These are phyloP conservation scores for Lanmaoa pseudosensibilis DNA, from an alignment of 768 basidiomycete genomes.

Conservation along the genomic window DNA sequence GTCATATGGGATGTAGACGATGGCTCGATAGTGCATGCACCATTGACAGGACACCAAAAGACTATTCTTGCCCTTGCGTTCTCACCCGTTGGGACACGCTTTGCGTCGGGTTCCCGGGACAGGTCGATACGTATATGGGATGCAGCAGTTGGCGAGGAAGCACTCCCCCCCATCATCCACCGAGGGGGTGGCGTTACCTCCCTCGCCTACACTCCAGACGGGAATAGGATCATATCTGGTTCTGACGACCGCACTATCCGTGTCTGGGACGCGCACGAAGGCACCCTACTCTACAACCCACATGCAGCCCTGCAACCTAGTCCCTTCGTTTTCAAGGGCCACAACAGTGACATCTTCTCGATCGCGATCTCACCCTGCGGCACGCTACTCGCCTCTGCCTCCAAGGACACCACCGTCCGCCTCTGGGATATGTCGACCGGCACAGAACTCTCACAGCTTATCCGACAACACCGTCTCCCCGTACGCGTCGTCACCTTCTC, in stretches of 20 bases:
- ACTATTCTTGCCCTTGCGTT: slow-evolving; percentile 29
- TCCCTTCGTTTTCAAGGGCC: slow-evolving; percentile 20
- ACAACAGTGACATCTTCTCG: slow-evolving; percentile 27
- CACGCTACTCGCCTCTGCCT: slow-evolving; percentile 30
- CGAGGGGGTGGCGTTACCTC: slow-evolving; percentile 22
- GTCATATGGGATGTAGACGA: slow-evolving; percentile 25
- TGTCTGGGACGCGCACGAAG: slow-evolving; percentile 29
- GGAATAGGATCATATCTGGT: slow-evolving; percentile 29
- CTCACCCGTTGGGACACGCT: slow-evolving; percentile 26
- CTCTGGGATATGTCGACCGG: slow-evolving; percentile 27
- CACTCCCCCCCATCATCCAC: slow-evolving; percentile 16
- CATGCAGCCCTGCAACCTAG: neutral
- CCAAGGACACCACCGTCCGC: slow-evolving; percentile 33
- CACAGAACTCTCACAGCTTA: slow-evolving; percentile 23
- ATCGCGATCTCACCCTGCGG: slow-evolving; percentile 34
- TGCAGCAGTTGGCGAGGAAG: slow-evolving; percentile 16
- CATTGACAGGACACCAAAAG: slow-evolving; percentile 27
- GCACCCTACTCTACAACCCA: slow-evolving; percentile 18
- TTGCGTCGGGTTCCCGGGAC: slow-evolving; percentile 35
- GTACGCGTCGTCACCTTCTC: slow-evolving; percentile 31
- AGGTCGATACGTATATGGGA: slow-evolving; percentile 32
- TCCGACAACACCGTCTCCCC: slow-evolving; percentile 29
- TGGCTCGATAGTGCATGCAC: slow-evolving; percentile 13
- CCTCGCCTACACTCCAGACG: slow-evolving; percentile 33
- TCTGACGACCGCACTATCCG: slow-evolving; percentile 32